Evolutionary conservation across 176 grass and related monocot genomes (phyloP).

Genomic region (Aegilops speltoides): DNA sequence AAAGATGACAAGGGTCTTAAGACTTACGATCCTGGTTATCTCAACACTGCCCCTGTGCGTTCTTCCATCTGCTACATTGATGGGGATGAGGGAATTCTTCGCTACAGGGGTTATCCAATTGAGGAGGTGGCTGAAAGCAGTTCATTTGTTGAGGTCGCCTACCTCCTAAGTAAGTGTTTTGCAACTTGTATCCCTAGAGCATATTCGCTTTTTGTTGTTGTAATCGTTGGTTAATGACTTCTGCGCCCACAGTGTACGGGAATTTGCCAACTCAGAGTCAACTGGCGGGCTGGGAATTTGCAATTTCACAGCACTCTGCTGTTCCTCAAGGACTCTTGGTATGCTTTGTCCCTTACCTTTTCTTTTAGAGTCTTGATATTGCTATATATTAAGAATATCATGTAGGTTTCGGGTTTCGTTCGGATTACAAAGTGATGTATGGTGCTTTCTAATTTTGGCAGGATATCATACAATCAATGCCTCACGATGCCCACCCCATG

Average conservation of each 20-base stretch:
- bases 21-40: slow-evolving; percentile 91
- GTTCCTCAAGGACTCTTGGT: slow-evolving; percentile 94
- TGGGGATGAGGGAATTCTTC: slow-evolving; percentile 97
- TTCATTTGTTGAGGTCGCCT: slow-evolving; percentile 82
- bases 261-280: slow-evolving; percentile 79
- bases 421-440: not conserved
- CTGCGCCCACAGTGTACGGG: slow-evolving; percentile 62
- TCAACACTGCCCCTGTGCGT: slow-evolving; percentile 85
- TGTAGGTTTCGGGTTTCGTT: not conserved
- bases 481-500: slow-evolving; percentile 98
- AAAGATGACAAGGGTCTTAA: slow-evolving; percentile 93
- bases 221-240: slow-evolving; percentile 4
- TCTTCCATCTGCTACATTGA: slow-evolving; percentile 93
- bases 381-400: not conserved
- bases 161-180: slow-evolving; percentile 79
- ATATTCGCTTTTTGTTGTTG: not conserved
- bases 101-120: slow-evolving; percentile 96
- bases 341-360: slow-evolving; percentile 15
- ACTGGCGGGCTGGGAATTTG: slow-evolving; percentile 79
- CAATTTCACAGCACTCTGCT: slow-evolving; percentile 92
- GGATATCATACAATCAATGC: slow-evolving; percentile 98
- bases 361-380: not conserved
- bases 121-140: slow-evolving; percentile 94
- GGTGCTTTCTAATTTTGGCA: slow-evolving; percentile 18
- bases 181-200: not conserved